Evolutionary conservation across 192 early-diverging fungal species (phyloP).

Genomic region (Rhizoclosmatium sp.): DNA sequence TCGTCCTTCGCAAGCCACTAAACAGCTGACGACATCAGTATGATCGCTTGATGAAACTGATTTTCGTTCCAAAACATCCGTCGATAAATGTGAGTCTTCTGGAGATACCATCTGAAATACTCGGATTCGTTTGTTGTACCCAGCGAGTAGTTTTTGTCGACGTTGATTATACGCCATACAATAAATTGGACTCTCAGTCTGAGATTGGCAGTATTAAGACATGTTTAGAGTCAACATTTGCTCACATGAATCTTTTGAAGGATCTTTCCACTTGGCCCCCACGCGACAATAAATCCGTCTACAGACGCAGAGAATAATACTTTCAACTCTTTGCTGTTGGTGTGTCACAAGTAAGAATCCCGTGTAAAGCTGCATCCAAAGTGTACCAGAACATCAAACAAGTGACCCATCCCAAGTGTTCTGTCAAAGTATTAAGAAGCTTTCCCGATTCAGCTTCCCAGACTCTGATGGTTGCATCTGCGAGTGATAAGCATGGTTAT

Average conservation of each 20-base stretch:
- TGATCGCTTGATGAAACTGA: slow-evolving; percentile 56
- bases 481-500: not conserved
- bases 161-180: slow-evolving; percentile 65
- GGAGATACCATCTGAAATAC: slow-evolving; percentile 56
- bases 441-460: slow-evolving; percentile 67
- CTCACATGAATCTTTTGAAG: slow-evolving; percentile 63
- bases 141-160: slow-evolving; percentile 64
- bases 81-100: slow-evolving; percentile 51
- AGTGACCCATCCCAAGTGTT: slow-evolving; percentile 66
- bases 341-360: not conserved
- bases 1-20: slow-evolving; percentile 62
- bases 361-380: not conserved
- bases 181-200: slow-evolving; percentile 65
- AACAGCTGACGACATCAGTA: slow-evolving; percentile 62
- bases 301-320: slow-evolving; percentile 62
- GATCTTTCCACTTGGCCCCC: slow-evolving; percentile 59
- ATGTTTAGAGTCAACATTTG: not conserved
- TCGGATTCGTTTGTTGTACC: slow-evolving; percentile 62
- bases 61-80: slow-evolving; percentile 54
- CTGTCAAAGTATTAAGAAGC: slow-evolving; percentile 44
- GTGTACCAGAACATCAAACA: slow-evolving; percentile 58
- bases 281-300: slow-evolving; percentile 64
- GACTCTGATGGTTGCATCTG: slow-evolving; percentile 58
- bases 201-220: not conserved
- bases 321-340: slow-evolving; percentile 62